phyloP scores from a whole-genome alignment of 805 yeast genomes.

The Myxozyma monticola region DNA sequence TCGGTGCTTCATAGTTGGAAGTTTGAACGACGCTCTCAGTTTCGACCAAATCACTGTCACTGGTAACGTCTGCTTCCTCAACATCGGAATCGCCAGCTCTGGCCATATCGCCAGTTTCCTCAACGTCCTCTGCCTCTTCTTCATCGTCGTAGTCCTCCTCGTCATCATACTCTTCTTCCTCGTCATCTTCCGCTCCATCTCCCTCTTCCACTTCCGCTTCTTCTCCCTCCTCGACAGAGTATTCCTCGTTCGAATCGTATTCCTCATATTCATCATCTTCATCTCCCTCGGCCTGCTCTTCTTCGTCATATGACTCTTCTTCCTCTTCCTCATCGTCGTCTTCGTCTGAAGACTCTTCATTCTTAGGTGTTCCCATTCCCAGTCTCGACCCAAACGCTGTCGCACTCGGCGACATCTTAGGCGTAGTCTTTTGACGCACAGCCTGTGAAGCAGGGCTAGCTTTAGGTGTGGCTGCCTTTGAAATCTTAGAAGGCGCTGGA shows the following conservation, averaged over 20 bases:
- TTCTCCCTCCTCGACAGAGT: slow-evolving; percentile 3
- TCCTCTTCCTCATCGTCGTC: slow-evolving; percentile 4
- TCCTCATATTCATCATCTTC: slow-evolving; percentile 5
- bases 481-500: too few species aligned
- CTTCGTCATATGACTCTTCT: slow-evolving; percentile 1
- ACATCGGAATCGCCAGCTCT: too few species aligned
- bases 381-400: slow-evolving; percentile 11
- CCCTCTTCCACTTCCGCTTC: slow-evolving; percentile 10
- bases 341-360: too few species aligned
- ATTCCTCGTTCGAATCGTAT: slow-evolving; percentile 1
- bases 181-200: slow-evolving; percentile 7
- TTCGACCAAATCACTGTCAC: too few species aligned
- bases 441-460: too few species aligned
- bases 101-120: not conserved
- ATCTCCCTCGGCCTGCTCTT: not conserved
- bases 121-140: slow-evolving; percentile 1
- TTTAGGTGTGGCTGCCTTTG: too few species aligned
- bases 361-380: not conserved
- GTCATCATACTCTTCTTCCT: slow-evolving; percentile 13
- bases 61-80: too few species aligned
- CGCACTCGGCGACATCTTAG: slow-evolving; percentile 4
- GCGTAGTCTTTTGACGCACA: not conserved
- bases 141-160: slow-evolving; percentile 6
- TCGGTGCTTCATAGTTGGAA: too few species aligned
- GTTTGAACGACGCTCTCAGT: too few species aligned